These are phyloP conservation scores for Nelumbo lutea DNA, from an alignment of 164 flowering plant genomes.

Conservation along the genomic window DNA sequence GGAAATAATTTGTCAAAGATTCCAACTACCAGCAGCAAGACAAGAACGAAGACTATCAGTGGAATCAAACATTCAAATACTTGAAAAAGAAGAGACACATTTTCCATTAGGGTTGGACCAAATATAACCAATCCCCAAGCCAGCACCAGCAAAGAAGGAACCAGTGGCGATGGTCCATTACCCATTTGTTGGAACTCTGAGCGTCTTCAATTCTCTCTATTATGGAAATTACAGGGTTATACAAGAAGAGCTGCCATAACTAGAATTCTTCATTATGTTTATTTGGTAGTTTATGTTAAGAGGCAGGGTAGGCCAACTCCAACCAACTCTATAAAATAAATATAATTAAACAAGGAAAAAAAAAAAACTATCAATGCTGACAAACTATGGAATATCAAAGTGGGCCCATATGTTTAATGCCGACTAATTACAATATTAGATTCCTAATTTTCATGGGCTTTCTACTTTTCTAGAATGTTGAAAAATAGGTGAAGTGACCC, in stretches of 20 bases:
- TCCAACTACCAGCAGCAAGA: slow-evolving; percentile 25
- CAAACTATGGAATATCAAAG: neutral
- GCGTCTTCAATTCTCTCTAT: neutral
- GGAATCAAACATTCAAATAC: too few relatives aligned
- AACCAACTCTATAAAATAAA: too few relatives aligned
- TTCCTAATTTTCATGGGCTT: too few relatives aligned
- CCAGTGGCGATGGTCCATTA: slow-evolving; percentile 40
- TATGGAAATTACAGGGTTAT: neutral
- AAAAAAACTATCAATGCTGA: too few relatives aligned
- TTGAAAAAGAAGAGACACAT: neutral
- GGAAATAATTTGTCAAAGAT: slow-evolving; percentile 25
- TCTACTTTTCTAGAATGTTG: too few relatives aligned
- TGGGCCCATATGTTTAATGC: neutral
- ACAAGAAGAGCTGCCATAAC: neutral
- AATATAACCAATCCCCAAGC: slow-evolving; percentile 23
- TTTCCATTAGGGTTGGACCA: slow-evolving; percentile 21
- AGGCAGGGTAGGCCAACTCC: too few relatives aligned
- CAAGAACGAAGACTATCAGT: slow-evolving; percentile 19
- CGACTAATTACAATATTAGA: too few relatives aligned
- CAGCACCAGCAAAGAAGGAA: slow-evolving; percentile 37
- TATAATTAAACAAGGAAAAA: too few relatives aligned
- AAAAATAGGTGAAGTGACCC: too few relatives aligned
- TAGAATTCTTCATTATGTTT: neutral
- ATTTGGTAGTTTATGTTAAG: too few relatives aligned
- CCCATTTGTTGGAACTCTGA: neutral